A percentile compares a stretch with the other conserved stretches of the same genome.
These are phyloP conservation scores for Persicaria tinctoria DNA, from an alignment of 148 eudicot species.

Conservation along the genomic window DNA sequence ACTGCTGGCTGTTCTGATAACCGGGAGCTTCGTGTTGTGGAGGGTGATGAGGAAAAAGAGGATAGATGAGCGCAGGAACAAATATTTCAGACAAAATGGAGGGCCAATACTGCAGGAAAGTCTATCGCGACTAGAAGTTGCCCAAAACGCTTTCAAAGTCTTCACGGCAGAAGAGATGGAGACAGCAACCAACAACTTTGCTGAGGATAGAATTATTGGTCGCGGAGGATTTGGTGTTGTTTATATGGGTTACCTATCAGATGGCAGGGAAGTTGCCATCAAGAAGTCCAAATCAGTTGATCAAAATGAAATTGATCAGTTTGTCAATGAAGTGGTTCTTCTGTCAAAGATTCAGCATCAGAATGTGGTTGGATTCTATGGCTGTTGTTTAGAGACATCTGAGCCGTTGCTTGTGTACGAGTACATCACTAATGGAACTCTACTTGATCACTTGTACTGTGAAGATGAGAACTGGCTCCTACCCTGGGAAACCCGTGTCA, in stretches of 20 bases:
- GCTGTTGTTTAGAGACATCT: slow-evolving; percentile 22
- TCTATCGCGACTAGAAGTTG: background rate
- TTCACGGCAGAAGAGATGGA: slow-evolving; percentile 19
- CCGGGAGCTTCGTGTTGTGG: background rate
- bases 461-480: background rate
- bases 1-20: background rate
- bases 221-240: slow-evolving; percentile 29
- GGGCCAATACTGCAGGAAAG: background rate
- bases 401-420: slow-evolving; percentile 27
- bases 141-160: slow-evolving; percentile 9
- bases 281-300: slow-evolving; percentile 27
- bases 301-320: slow-evolving; percentile 17
- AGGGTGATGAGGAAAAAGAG: background rate
- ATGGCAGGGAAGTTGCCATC: slow-evolving; percentile 17
- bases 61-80: background rate
- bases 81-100: slow-evolving; percentile 1
- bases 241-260: slow-evolving; percentile 20
- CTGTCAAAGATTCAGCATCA: slow-evolving; percentile 17
- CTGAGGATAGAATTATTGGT: slow-evolving; percentile 20
- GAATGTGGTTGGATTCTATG: slow-evolving; percentile 18
- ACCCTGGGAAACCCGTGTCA: slow-evolving; percentile 14
- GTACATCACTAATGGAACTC: slow-evolving; percentile 21
- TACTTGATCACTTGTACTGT: slow-evolving; percentile 23
- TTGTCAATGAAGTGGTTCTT: slow-evolving; percentile 17
- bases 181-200: slow-evolving; percentile 28